phyloP scores from a whole-genome alignment of 768 basidiomycete species.

The Suillus subalutaceus region DNA sequence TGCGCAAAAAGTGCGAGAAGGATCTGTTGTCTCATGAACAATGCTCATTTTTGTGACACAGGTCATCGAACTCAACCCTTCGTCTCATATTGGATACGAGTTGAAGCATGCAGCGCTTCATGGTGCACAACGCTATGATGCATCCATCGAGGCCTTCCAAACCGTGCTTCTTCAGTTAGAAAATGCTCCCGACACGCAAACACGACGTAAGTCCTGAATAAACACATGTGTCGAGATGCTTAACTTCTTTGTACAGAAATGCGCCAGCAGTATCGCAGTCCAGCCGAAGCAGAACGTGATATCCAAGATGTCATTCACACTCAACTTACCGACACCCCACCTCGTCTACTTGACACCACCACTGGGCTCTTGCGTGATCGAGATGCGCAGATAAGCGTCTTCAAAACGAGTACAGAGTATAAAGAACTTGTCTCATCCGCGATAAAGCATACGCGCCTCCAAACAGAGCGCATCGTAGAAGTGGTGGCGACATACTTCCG shows the following conservation, averaged over 20 bases:
- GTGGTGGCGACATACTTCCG: background rate
- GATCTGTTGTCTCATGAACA: background rate
- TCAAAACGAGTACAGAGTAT: background rate
- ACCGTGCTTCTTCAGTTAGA: background rate
- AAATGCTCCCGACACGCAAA: background rate
- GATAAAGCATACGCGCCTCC: background rate
- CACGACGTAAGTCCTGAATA: background rate
- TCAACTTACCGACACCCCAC: background rate
- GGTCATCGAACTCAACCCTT: background rate
- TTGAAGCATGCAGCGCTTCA: background rate
- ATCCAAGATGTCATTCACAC: background rate
- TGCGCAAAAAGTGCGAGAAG: background rate
- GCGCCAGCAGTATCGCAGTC: background rate
- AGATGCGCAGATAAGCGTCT: background rate
- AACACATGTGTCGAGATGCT: background rate
- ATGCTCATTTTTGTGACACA: background rate
- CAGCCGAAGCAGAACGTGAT: background rate
- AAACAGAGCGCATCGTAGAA: background rate
- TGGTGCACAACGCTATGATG: background rate
- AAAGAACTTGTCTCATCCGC: background rate
- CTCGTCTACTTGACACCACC: background rate
- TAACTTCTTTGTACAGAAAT: background rate
- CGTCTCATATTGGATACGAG: background rate
- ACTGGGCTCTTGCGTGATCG: slow-evolving; percentile 1
- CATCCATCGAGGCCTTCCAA: background rate